Evolutionary conservation across 495 filamentous ascomycete genomes (phyloP).

Genomic region (Penicillium fimorum): DNA sequence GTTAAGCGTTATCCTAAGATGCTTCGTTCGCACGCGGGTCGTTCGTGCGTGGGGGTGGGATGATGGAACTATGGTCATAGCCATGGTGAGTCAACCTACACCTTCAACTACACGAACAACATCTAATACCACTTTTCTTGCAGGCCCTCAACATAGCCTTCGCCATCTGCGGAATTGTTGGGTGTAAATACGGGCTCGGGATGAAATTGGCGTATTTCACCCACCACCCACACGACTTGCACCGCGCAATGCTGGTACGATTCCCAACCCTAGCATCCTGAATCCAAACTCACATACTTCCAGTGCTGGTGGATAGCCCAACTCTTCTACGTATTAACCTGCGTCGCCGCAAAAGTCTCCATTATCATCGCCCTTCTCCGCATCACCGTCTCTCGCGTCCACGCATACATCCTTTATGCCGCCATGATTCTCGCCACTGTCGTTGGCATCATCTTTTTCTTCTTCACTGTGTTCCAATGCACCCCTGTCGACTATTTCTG

Average conservation of each 20-base stretch:
- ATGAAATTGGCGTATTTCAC: conserved; percentile 24
- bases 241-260: conserved; percentile 31
- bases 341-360: conserved; percentile 33
- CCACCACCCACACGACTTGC: conserved; percentile 21
- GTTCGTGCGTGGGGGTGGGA: conserved; percentile 36
- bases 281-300: neutral
- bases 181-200: conserved; percentile 32
- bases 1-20: conserved; percentile 26
- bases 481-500: conserved; percentile 35
- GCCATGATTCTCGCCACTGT: conserved; percentile 25
- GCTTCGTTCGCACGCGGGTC: conserved; percentile 32
- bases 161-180: conserved; percentile 30
- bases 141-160: conserved; percentile 31
- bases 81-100: conserved; percentile 26
- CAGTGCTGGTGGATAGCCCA: conserved; percentile 38
- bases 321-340: conserved; percentile 36
- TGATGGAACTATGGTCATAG: conserved; percentile 31
- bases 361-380: conserved; percentile 41
- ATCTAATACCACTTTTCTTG: neutral
- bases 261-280: no score
- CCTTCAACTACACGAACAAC: neutral
- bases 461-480: conserved; percentile 40
- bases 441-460: conserved; percentile 30
- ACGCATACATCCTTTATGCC: conserved; percentile 33
- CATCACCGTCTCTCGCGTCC: conserved; percentile 30